A percentile compares a stretch with the other conserved stretches of the same genome.
These are phyloP conservation scores for Miscanthus sacchariflorus DNA, from an alignment of 202 grass and related monocot species.

Conservation along the genomic window DNA sequence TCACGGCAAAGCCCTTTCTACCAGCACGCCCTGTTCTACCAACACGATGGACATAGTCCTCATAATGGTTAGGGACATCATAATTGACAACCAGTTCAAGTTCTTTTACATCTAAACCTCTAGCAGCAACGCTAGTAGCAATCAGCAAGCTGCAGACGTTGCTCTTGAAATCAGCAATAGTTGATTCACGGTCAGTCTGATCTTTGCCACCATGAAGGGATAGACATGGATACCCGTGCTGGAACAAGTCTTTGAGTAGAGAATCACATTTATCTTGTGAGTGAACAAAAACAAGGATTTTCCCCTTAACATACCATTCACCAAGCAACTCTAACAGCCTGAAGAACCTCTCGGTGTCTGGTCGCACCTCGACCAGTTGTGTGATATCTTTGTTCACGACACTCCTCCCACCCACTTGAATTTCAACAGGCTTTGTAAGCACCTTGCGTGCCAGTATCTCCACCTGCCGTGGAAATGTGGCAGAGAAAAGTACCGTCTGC, in stretches of 20 bases:
- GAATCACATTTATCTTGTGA: conserved; percentile 99
- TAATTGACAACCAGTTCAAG: conserved; percentile 97
- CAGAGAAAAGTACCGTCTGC: conserved; percentile 95
- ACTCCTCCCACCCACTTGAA: conserved; percentile 96
- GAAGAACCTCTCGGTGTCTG: conserved; percentile 76
- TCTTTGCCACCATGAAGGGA: conserved; percentile 93
- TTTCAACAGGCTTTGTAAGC: conserved; percentile 86
- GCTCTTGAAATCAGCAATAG: conserved; percentile 90
- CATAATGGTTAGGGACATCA: conserved; percentile 97
- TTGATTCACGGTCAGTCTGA: conserved; percentile 96
- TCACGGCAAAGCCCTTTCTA: conserved; percentile 84
- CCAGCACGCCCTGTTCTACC: conserved; percentile 94
- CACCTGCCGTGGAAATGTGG: conserved; percentile 93
- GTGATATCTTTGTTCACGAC: conserved; percentile 96
- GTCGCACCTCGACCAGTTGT: conserved; percentile 88
- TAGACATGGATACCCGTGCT: conserved; percentile 92
- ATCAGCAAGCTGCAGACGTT: conserved; percentile 90
- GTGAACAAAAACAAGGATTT: conserved; percentile 98
- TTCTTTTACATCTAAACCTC: conserved; percentile 96
- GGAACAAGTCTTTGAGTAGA: conserved; percentile 85
- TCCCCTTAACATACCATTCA: conserved; percentile 92
- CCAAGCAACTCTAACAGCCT: conserved; percentile 90
- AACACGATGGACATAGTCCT: conserved; percentile 99
- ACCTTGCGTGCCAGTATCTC: conserved; percentile 91
- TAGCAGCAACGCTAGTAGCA: conserved; percentile 92